Conservation (phyloP, 1,284 basidiomycete species). For the Termitomyces sp. region DNA sequence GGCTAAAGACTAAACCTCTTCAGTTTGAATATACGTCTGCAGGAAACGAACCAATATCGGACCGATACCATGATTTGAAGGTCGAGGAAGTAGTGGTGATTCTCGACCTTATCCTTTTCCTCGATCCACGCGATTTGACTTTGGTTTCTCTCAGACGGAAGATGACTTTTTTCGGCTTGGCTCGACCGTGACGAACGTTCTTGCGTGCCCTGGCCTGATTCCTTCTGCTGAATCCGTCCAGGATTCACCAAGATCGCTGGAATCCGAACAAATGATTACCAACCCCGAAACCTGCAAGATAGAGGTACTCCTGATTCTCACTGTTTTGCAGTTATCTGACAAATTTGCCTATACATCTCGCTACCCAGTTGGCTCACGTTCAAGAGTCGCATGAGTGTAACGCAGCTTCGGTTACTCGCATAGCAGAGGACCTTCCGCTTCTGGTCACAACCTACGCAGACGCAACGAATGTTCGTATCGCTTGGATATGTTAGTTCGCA, state of each 20-base stretch:
- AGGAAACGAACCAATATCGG: background rate
- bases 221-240: background rate
- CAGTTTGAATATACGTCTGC: background rate
- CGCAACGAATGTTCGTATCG: background rate
- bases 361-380: background rate
- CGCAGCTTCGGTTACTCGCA: background rate
- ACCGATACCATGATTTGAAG: background rate
- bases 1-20: background rate
- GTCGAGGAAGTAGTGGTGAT: slow-evolving; percentile 14
- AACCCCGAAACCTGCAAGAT: background rate
- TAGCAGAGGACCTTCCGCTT: background rate
- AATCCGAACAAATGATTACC: background rate
- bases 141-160: background rate
- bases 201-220: background rate
- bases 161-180: background rate
- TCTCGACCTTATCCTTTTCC: background rate
- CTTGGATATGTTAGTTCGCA: background rate
- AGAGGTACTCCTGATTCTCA: background rate
- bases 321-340: background rate
- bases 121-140: background rate
- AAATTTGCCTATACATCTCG: background rate
- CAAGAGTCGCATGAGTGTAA: background rate
- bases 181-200: background rate
- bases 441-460: background rate
- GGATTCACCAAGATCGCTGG: background rate